phyloP scores from a whole-genome alignment of 1,284 basidiomycete species.

The Porogramme epimiltina region DNA sequence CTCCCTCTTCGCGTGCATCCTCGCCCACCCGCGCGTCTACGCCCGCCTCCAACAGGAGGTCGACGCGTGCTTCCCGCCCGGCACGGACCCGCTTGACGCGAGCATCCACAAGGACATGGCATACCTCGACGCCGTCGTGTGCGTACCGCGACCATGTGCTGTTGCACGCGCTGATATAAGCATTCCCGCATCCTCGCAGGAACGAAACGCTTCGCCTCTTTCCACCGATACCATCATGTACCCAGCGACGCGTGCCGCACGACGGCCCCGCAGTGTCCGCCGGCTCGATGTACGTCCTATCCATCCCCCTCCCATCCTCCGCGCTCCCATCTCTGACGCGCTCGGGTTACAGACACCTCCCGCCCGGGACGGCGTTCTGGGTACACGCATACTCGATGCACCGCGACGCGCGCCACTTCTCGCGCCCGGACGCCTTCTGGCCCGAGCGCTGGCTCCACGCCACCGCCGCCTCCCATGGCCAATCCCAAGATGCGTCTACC shows the following conservation, averaged over 20 bases:
- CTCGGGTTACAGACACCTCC: background rate
- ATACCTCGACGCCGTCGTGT: slow-evolving; percentile 35
- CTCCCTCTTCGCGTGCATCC: slow-evolving; percentile 22
- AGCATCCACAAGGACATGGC: slow-evolving; percentile 27
- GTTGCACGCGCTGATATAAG: background rate
- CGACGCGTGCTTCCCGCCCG: slow-evolving; percentile 29
- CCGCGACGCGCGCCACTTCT: slow-evolving; percentile 10
- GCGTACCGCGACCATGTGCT: background rate
- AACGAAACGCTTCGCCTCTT: slow-evolving; percentile 60
- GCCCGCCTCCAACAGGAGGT: slow-evolving; percentile 28
- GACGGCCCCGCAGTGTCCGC: background rate
- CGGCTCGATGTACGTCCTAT: slow-evolving; percentile 2
- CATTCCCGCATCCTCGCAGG: slow-evolving; percentile 34
- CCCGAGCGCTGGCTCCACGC: slow-evolving; percentile 7
- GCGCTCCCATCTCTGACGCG: too few relatives aligned
- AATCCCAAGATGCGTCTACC: too few relatives aligned
- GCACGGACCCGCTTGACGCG: slow-evolving; percentile 23
- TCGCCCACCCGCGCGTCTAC: slow-evolving; percentile 21
- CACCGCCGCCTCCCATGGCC: too few relatives aligned
- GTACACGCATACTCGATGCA: slow-evolving; percentile 5
- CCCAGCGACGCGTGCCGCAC: slow-evolving; percentile 43
- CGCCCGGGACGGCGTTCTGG: slow-evolving; percentile 4
- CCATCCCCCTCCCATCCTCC: background rate
- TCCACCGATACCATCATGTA: slow-evolving; percentile 53
- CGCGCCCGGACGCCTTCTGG: slow-evolving; percentile 4